Conservation (phyloP, 2,329 filamentous ascomycete genomes). For the Colletotrichum echinochloae region DNA sequence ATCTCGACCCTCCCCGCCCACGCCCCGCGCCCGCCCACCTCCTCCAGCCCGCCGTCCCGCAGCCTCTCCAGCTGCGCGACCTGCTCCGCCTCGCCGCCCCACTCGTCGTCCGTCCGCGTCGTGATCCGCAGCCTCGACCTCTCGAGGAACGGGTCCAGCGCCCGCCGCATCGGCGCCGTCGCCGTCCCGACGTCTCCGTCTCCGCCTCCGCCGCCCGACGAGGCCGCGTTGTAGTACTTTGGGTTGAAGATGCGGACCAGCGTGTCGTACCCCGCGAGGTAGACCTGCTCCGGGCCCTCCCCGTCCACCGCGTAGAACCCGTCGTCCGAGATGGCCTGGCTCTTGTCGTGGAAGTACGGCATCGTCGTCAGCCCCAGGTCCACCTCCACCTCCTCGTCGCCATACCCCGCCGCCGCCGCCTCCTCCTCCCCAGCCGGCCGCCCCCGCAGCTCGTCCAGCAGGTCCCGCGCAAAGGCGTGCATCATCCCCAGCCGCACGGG, state of each 20-base stretch:
- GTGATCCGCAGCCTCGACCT: constrained; percentile 73
- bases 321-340: constrained; percentile 63
- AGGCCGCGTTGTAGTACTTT: constrained; percentile 71
- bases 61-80: constrained; percentile 65
- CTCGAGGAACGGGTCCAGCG: constrained; percentile 73
- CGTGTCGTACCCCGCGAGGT: constrained; percentile 82
- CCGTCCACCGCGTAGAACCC: constrained; percentile 54
- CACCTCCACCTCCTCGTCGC: constrained; percentile 49
- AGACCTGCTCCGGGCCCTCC: constrained; percentile 65
- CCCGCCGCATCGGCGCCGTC: constrained; percentile 62
- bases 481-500: constrained; percentile 78
- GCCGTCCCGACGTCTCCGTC: constrained; percentile 24
- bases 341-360: constrained; percentile 82
- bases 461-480: constrained; percentile 72
- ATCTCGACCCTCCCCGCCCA: constrained; percentile 74
- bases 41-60: constrained; percentile 58
- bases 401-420: not conserved
- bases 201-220: not conserved
- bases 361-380: constrained; percentile 79
- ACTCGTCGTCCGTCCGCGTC: constrained; percentile 70
- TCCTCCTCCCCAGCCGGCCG: too few relatives aligned
- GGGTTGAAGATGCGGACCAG: constrained; percentile 77
- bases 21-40: constrained; percentile 63
- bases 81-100: constrained; percentile 69
- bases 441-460: constrained; percentile 51